Conservation (phyloP, 1,284 basidiomycete species). For the Naganishia sp. region DNA sequence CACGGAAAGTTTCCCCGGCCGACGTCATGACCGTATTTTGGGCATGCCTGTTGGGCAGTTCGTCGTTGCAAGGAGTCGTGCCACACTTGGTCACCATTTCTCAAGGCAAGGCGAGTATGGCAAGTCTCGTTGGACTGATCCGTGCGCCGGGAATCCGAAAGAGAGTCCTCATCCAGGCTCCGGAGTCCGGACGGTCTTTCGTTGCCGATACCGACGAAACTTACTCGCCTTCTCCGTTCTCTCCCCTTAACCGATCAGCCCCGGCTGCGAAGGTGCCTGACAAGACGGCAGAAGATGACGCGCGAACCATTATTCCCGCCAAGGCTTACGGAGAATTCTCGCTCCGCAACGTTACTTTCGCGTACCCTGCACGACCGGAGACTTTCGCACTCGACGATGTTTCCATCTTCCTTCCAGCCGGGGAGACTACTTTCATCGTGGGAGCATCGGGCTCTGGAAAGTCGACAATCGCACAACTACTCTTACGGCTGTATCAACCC, state of each 20-base stretch:
- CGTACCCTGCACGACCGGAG: conserved; percentile 75
- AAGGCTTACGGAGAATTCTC: conserved; percentile 74
- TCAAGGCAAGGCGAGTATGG: conserved; percentile 84
- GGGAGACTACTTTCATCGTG: conserved; percentile 89
- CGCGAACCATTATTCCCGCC: conserved; percentile 46
- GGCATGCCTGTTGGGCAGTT: conserved; percentile 87
- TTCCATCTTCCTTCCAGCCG: conserved; percentile 68
- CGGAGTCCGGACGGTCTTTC: not conserved
- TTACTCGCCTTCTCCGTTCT: conserved; percentile 22
- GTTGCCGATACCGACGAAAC: conserved; percentile 3
- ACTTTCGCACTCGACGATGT: conserved; percentile 55
- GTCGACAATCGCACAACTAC: conserved; percentile 80
- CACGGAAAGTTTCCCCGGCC: conserved; percentile 68
- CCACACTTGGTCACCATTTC: conserved; percentile 74
- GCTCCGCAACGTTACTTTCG: conserved; percentile 73
- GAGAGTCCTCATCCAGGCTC: not conserved
- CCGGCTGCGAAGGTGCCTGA: not conserved
- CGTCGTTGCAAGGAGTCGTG: conserved; percentile 80
- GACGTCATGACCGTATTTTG: conserved; percentile 94
- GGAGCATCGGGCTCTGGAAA: conserved; percentile 90
- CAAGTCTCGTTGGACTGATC: conserved; percentile 67
- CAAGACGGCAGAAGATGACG: not conserved
- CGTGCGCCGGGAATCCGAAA: conserved; percentile 5
- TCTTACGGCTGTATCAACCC: conserved; percentile 75
- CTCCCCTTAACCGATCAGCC: conserved; percentile 12